Percentiles rank a stretch among this genome's conserved stretches.
Evolutionary conservation across 805 yeast genomes (phyloP).

Genomic region (Candida coleopterorum): DNA sequence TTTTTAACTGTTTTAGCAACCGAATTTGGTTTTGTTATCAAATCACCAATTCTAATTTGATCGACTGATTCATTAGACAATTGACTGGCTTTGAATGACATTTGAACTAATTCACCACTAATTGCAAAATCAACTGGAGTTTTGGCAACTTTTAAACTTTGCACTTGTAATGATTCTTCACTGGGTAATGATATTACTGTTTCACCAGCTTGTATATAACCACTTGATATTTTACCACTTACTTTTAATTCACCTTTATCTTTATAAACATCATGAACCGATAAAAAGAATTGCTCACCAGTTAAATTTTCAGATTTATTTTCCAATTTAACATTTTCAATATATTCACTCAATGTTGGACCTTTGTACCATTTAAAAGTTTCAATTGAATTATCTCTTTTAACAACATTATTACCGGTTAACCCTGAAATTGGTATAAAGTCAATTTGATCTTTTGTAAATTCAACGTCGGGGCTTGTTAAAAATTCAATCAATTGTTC

Average conservation of each 20-base stretch:
- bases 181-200: conserved; percentile 54
- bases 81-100: conserved; percentile 41
- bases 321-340: conserved; percentile 29
- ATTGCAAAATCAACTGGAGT: conserved; percentile 45
- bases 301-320: conserved; percentile 14
- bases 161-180: conserved; percentile 39
- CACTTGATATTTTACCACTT: conserved; percentile 64
- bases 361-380: conserved; percentile 44
- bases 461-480: conserved; percentile 47
- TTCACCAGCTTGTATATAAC: conserved; percentile 69
- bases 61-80: conserved; percentile 49
- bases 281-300: conserved; percentile 48
- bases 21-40: conserved; percentile 25
- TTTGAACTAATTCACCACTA: conserved; percentile 60
- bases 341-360: conserved; percentile 36
- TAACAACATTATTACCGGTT: conserved; percentile 61
- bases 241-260: conserved; percentile 46
- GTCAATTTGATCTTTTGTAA: conserved; percentile 30
- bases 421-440: conserved; percentile 71
- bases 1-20: conserved; percentile 22
- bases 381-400: conserved; percentile 27
- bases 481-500: conserved; percentile 48
- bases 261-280: conserved; percentile 59
- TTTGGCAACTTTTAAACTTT: conserved; percentile 28
- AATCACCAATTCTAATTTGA: conserved; percentile 59